Evolutionary conservation across 164 flowering plant species (phyloP), one percentile per base, ranked within the genome.

Genomic region (Umbellularia californica): DNA sequence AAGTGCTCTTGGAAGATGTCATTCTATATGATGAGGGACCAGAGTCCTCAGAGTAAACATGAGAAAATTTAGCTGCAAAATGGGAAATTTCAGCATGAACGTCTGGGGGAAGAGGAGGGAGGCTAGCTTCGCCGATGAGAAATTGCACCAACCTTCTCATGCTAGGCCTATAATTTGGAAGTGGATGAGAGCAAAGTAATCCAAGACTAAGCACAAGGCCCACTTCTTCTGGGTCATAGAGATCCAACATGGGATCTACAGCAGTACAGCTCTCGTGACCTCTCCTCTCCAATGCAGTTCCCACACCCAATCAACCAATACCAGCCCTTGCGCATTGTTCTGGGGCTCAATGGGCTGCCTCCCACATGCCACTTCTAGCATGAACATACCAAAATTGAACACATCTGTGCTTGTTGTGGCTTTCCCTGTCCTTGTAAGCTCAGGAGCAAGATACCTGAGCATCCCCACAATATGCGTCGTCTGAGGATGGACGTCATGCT

Each of bases 371-470:
- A 88, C 85, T 74, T 88, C 91, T 3, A 88, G 85, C 27, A 86
- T 78, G 15, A 90, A 65, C 50, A 85, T 79, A 10, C 94, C 92
- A 65, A 72, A 90, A 5, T 82, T 84, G 75, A 71, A 90, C 70
- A 90, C 90, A 67, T 88, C 90, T 1, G 92, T 77, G 68, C 80
- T 72, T 12, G 85, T 74, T 0, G 90, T 87, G 25, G 90, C 87
- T 76, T 81, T 85, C 25, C 92, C 89, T 0, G 87, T 82, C 27
- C 82, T 87, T 33, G 84, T 79, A 65, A 87, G 71, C 75, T 87
- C 92, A 1, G 89, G 92, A 12, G 92, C 94, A 1, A 90, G 79
- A 76, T 90, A 90, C 50, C 92, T 90, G 0, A 87, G 76, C 5
- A 90, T 90, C 23, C 89, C 94, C 15, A 87, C 90, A 17, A 87